Evolutionary conservation across 2,329 filamentous ascomycete species (phyloP), one percentile per base, ranked within the genome.

Genomic region (Colletotrichum zoysiae): DNA sequence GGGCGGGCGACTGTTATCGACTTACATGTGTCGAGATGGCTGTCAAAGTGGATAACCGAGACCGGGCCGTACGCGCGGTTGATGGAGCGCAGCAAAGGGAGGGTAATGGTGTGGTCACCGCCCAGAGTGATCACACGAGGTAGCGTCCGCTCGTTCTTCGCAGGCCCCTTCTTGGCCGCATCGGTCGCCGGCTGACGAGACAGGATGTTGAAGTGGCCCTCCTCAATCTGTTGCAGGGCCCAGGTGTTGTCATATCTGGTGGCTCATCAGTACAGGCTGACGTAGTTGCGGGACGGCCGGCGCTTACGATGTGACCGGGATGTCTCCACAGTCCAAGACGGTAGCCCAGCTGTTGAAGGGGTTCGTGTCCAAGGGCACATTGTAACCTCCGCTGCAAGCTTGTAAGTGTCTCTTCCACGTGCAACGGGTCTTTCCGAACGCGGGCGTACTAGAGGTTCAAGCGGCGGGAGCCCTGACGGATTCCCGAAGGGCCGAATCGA

Each of bases 341-440:
- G 88, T 94, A 11, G 94, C 91, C 89, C 93, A 95, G 77, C 89
- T 91, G 79, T 92, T 90, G 84, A 96, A 96, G 0, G 93, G 93
- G 81, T 96, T 95, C 30, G 92, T 92, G 38, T 89, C 85, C 18
- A 97, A 84, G 0, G 93, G 93, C 5, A 96, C 93, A 76, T 97
- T 96, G 82, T 96, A 97, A 6, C 94, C 94, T 76, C 94, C 94
- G 79, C 93, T 95, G n/a, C 7, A 14, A 93, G 20, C 35, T 3
- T 35, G 58, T 68, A 30, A 71, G 63, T 18, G 9, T 56, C 44
- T 68, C 44, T 67, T 65, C 50, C 67, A 60, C 57, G 35, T 23
- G 20, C 9, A 48, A 12, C 12, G 26, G 8, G 9, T 20, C 11
- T 80, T 77, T 78, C 81, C 84, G 16, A 70, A 46, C 61, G 61